Conservation (phyloP, 257 asterid genomes). For the Solanum peruvianum region DNA sequence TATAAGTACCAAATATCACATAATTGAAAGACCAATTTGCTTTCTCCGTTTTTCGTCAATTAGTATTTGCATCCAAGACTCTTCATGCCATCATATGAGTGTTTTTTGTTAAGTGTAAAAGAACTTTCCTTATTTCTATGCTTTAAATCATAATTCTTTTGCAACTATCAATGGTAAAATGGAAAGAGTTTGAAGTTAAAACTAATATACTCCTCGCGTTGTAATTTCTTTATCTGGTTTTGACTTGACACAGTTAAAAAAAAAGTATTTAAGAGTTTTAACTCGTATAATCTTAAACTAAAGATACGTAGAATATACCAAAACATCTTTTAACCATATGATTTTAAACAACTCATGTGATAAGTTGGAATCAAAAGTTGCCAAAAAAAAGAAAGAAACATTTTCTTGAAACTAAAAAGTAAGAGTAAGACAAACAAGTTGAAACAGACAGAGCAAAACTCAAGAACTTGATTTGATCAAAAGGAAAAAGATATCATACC, state of each 20-base stretch:
- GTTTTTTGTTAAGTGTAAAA: not conserved
- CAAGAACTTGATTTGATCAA: not conserved
- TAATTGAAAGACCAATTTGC: not conserved
- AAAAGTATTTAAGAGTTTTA: too few relatives aligned
- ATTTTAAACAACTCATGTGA: not conserved
- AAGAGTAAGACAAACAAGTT: not conserved
- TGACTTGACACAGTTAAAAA: not conserved
- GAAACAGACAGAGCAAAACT: not conserved
- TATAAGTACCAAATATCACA: not conserved
- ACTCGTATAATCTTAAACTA: too few relatives aligned
- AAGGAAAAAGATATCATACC: conserved; percentile 6
- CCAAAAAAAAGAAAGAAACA: not conserved
- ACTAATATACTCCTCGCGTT: not conserved
- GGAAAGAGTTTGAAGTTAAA: not conserved
- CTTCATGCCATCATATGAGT: not conserved
- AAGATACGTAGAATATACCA: too few relatives aligned
- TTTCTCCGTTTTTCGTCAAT: not conserved
- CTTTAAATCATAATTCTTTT: not conserved
- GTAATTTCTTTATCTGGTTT: not conserved
- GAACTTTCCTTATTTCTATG: not conserved
- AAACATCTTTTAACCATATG: too few relatives aligned
- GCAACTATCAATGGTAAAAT: not conserved
- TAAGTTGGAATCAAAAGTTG: not conserved
- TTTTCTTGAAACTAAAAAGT: not conserved
- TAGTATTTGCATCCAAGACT: not conserved